Base-by-base conservation (phyloP, 1,139 yeast genomes). In the Candida labiduridarum region DNA sequence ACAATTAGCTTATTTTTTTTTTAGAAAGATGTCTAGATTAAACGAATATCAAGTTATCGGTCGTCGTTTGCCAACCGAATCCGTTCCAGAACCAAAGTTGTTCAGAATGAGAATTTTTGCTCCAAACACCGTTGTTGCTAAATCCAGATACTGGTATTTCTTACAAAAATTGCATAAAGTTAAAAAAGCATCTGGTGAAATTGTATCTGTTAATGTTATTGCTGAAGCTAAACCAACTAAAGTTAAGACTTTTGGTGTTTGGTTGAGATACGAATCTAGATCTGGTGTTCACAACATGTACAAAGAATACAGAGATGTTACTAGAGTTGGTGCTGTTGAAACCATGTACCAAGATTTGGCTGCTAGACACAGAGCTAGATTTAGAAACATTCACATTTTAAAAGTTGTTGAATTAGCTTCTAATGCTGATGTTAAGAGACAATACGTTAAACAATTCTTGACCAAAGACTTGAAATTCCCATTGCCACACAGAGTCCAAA, bases 261-360 rank as follows among this genome's bases (percentile, higher is more conserved):
- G 99, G 99, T 87, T 94, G 78, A 92, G 99, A 86, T 94, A 95
- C 90, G 99, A 95, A 78, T 94, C 99, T 66, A 95, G 99, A 87
- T 95, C 99, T 67, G 99, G 99, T 84, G 91, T 96, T 74, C 99
- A 95, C 96, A 94, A 94, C 96, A 94, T 94, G 98, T 94, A 94
- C 97, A 94, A 63, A 90, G 99, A 94, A 85, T 90, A 91, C 95
- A 92, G 99, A 83, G 99, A 94, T 71, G 96, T 92, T 69, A 82
- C 97, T 83, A 95, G 99, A 84, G 96, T 91, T 63, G 96, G 91
- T 78, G 99, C 99, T 68, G 98, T 94, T 74, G 96, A 89, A 79
- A 84, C 96, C 76, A 88, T 94, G 87, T 94, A 94, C 95, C 94
- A 89, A 80, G 99, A 95, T 81, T 89, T 94, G 87, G 99, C 99